Percentiles rank a stretch among this genome's conserved stretches.
Evolutionary conservation across 192 early-diverging fungal species (phyloP).

Genomic region (Backusella australiensis): DNA sequence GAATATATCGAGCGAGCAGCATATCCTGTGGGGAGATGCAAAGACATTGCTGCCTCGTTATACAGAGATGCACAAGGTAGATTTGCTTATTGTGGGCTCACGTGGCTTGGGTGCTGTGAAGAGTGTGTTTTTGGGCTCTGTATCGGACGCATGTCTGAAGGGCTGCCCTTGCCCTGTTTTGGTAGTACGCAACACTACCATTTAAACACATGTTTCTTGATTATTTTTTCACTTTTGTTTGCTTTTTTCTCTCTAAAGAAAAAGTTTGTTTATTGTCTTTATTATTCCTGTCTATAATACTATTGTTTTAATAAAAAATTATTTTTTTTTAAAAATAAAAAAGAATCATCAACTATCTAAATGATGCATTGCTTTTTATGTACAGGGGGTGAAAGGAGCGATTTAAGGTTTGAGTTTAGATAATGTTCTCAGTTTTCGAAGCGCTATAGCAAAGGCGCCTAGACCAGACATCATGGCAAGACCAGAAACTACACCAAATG

Average conservation of each 20-base stretch:
- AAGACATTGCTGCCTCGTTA: conserved; percentile 25
- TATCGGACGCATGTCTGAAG: conserved; percentile 31
- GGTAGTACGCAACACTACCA: conserved; percentile 30
- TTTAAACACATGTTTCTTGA: conserved; percentile 14
- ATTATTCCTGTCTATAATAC: neutral
- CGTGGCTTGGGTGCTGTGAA: conserved; percentile 33
- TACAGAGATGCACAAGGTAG: conserved; percentile 26
- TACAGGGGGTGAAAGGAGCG: neutral
- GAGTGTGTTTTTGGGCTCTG: conserved; percentile 36
- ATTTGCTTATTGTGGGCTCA: conserved; percentile 38
- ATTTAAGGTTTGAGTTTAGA: conserved; percentile 20
- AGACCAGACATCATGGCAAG: conserved; percentile 36
- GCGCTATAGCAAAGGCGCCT: conserved; percentile 18
- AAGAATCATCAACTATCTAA: neutral
- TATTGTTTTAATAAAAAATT: neutral
- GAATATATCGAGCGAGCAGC: conserved; percentile 29
- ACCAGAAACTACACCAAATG: conserved; percentile 63
- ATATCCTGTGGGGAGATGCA: conserved; percentile 38
- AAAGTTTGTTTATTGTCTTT: neutral
- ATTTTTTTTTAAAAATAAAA: neutral
- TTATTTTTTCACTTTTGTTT: neutral
- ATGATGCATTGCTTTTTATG: neutral
- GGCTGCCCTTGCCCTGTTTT: conserved; percentile 37
- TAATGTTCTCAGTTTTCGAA: conserved; percentile 16
- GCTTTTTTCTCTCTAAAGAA: neutral